Base-by-base conservation (phyloP, 148 eudicot genomes). In the Silene latifolia region DNA sequence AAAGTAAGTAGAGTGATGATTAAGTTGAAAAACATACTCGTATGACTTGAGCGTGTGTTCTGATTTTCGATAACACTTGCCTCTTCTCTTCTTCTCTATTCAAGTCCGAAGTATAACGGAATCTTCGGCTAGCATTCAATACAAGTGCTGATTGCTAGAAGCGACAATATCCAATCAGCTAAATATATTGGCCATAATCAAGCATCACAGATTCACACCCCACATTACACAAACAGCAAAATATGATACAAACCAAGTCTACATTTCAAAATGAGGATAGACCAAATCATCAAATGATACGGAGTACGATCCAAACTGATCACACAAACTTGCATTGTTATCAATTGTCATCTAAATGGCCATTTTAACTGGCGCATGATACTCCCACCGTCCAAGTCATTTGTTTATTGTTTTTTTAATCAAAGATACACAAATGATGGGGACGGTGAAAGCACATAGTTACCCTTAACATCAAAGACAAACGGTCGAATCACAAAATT, bases 81-180 rank as follows among this genome's bases (percentile, higher is more conserved):
- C 85, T 81, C 83, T 90, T 89, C 76, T 93, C 98, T 78, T 91
- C 95, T 82, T 89, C 97, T 85, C 80, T 93, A 82, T 91, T 91
- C 84, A 91, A 80, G 79, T 93, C 95, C 85, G 88, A 76, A 15
- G 98, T 93, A 80, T 88, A 93, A 23, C 98, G 90, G 80, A 91
- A 93, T 80, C 97, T 84, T 60, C 98, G 89, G 68, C 93, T 83
- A 65, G 90, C 95, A 93, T 93, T 93, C 51, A 93, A 77, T 63
- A 91, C 98, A 73, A 93, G 97, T 42, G 98, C 97, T 20, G 98
- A 95, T 91, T 93, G 93, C 98, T 93, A 76, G 68, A 78, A 58
- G 29, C 76, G 54, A 80, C 53, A 69, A 35, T 65, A 79, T 47
- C 12, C 8, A 66, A 62, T 70, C 72, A 84, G 71, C 67, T 74